Percentiles rank a stretch among this genome's conserved stretches.
Conservation (phyloP, 2,329 filamentous ascomycete species). For the Sporothrix pallida region DNA sequence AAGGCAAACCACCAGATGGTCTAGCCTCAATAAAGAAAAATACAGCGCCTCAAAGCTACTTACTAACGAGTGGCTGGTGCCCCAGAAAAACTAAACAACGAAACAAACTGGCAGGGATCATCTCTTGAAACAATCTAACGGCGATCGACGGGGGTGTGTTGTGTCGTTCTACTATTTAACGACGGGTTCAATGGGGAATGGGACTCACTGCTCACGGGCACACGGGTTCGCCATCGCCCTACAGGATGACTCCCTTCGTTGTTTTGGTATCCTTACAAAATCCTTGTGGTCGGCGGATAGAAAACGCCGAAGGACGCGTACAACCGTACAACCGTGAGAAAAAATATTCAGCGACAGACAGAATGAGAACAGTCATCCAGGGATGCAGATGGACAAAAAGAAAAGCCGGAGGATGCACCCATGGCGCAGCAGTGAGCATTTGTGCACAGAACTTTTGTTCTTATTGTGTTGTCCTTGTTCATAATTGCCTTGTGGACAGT, state of each 20-base stretch:
- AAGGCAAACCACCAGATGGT: not conserved
- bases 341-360: no score
- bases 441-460: not conserved
- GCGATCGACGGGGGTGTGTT: not conserved
- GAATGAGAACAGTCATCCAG: not conserved
- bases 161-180: no score
- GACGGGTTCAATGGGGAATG: no score
- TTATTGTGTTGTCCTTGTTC: not conserved
- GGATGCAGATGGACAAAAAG: not conserved
- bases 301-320: not conserved
- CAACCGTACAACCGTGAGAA: not conserved
- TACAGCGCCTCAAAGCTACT: not conserved
- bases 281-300: not conserved
- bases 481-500: not conserved
- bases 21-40: not conserved
- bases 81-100: not conserved
- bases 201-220: no score
- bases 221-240: no score
- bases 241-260: no score
- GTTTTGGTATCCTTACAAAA: no score
- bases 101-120: slow-evolving; percentile 11
- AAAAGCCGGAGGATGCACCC: not conserved
- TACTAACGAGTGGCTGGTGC: not conserved
- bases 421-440: not conserved
- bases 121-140: slow-evolving; percentile 13